Base-by-base conservation (phyloP, 176 grass and related monocot species). In the Triticum monococcum region DNA sequence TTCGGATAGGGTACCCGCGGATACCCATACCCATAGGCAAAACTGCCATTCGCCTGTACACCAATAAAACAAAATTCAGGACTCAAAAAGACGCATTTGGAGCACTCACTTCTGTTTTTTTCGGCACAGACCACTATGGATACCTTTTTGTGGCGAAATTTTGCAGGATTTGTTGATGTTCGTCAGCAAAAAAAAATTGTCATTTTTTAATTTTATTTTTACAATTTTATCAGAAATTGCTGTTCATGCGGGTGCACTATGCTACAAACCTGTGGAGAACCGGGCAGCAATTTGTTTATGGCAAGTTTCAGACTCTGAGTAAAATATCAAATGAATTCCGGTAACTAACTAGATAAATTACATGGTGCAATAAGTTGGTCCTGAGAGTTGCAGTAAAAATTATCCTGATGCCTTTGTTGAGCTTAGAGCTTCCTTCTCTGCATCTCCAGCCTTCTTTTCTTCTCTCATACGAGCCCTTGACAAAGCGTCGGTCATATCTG, bases 401-500 rank as follows among this genome's bases (percentile, higher is more conserved):
- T 28, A 73, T 65, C 25, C 40, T 72, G 28, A 41, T n/a, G 30
- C 23, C 5, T 64, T 48, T 50, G 64, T 88, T 59, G 59, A 89
- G 16, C 82, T 66, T 59, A 28, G 84, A 83, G 72, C 72, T 75
- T 75, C 80, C 64, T 87, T 63, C 5, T 17, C 79, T 35, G 80
- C 82, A 30, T 87, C 87, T 76, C 59, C 79, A 87, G 63, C 79
- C 36, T 90, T 81, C 67, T 68, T 90, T 12, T 78, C 95, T 87
- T 43, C 89, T 86, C 91, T 91, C 37, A 75, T 54, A 31, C 84
- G 86, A 38, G 84, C 82, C 68, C 68, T 91, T 79, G 90, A 87
- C 72, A 98, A 72, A 45, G 86, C 89, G 20, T 93, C 85, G 1
- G 90, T 81, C 91, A 98, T 95, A 18, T 93, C 83, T 1, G 72